Conservation (phyloP, 345 rosid genomes). For the Gossypium sturtianum region DNA sequence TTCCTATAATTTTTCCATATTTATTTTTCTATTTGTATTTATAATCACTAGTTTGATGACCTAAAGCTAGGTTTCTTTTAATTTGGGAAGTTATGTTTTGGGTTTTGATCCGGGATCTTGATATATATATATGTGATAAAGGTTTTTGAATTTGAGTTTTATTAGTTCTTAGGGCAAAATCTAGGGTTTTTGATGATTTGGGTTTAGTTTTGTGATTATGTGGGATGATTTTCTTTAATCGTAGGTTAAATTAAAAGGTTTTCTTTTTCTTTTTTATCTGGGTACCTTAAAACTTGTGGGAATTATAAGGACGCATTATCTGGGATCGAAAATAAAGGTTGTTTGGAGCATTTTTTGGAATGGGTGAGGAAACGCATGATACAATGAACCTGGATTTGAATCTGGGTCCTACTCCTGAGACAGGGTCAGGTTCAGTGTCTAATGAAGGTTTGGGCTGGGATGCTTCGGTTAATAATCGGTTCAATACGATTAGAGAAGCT, state of each 20-base stretch:
- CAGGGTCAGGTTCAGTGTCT: slow-evolving; percentile 34
- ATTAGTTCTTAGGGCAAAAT: background rate
- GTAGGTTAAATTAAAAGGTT: background rate
- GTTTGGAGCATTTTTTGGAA: slow-evolving; percentile 22
- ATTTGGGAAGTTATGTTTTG: background rate
- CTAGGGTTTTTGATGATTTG: background rate
- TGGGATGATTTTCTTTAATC: background rate
- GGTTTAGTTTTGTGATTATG: slow-evolving; percentile 5
- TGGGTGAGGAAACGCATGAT: slow-evolving; percentile 73
- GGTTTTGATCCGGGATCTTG: background rate
- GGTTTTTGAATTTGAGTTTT: slow-evolving; percentile 7
- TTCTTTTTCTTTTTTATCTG: background rate
- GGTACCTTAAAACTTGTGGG: slow-evolving; percentile 10
- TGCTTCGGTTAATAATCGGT: slow-evolving; percentile 47
- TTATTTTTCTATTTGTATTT: background rate
- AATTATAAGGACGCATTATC: background rate
- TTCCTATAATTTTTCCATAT: background rate
- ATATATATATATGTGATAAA: background rate
- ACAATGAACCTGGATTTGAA: slow-evolving; percentile 97
- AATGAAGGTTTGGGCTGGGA: slow-evolving; percentile 51
- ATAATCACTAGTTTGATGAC: slow-evolving; percentile 17
- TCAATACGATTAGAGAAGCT: slow-evolving; percentile 55
- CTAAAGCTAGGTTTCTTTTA: slow-evolving; percentile 15
- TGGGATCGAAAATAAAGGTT: slow-evolving; percentile 14
- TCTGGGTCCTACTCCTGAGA: slow-evolving; percentile 80